Evolutionary conservation across 2,329 filamentous ascomycete genomes (phyloP).

Genomic region (Aspergillus sp.): DNA sequence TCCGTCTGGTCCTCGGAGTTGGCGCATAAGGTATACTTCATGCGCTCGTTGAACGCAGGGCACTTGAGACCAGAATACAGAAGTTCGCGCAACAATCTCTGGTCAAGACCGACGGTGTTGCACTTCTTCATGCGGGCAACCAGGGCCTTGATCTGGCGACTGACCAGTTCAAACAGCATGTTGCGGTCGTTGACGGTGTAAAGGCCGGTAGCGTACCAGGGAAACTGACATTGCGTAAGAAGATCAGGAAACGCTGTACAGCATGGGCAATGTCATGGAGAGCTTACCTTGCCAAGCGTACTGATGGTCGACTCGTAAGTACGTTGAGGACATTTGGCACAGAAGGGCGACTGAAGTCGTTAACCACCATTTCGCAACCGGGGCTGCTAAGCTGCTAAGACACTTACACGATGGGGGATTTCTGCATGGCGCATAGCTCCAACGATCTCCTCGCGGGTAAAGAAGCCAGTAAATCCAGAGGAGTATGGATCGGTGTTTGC

Average conservation of each 20-base stretch:
- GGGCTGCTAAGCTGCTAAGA: no score
- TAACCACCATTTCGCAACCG: conserved; percentile 1
- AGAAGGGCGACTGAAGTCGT: conserved; percentile 37
- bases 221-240: conserved; percentile 32
- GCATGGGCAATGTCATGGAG: neutral
- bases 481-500: conserved; percentile 36
- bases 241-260: neutral
- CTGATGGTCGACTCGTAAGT: conserved; percentile 45
- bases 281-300: conserved; percentile 40
- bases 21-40: conserved; percentile 28
- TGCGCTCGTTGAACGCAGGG: conserved; percentile 36
- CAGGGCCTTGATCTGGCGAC: conserved; percentile 58
- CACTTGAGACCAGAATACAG: conserved; percentile 33
- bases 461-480: conserved; percentile 43
- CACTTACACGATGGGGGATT: conserved; percentile 41
- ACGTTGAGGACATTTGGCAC: conserved; percentile 42
- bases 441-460: conserved; percentile 43
- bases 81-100: conserved; percentile 30
- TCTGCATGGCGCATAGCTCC: conserved; percentile 40
- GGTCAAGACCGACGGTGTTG: conserved; percentile 30
- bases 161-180: conserved; percentile 32
- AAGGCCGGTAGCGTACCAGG: conserved; percentile 38
- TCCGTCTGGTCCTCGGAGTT: conserved; percentile 16
- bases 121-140: conserved; percentile 50
- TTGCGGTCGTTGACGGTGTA: conserved; percentile 42